These are phyloP conservation scores for Pseudocercospora fijiensis DNA, from an alignment of 2,329 filamentous ascomycete species.

Conservation along the genomic window DNA sequence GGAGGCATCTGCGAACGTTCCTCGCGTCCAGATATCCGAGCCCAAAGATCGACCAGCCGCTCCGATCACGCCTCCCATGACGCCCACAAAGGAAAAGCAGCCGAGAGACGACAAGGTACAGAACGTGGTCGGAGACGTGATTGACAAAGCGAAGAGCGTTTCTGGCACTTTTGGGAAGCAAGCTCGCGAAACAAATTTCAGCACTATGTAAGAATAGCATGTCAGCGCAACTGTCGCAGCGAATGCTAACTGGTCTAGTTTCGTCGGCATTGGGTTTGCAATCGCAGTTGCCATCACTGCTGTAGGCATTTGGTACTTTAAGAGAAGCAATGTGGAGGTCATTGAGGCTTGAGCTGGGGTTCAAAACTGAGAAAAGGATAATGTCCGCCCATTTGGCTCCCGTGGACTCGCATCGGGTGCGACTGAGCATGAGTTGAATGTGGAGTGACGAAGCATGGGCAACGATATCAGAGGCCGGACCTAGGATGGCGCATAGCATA, in stretches of 20 bases:
- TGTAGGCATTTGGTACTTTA: conserved; percentile 18
- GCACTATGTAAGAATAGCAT: conserved; percentile 8
- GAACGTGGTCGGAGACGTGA: conserved; percentile 14
- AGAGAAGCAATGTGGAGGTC: conserved; percentile 12
- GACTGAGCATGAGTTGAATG: background rate
- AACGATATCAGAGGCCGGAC: conserved; percentile 12
- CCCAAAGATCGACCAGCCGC: conserved; percentile 24
- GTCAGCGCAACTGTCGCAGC: background rate
- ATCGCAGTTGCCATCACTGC: conserved; percentile 19
- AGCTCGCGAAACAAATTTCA: conserved; percentile 4
- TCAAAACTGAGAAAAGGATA: background rate
- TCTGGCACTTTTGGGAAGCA: conserved; percentile 5
- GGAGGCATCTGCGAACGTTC: conserved; percentile 13
- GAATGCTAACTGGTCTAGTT: conserved; percentile 6
- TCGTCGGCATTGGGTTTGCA: conserved; percentile 18
- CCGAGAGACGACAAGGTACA: conserved; percentile 13
- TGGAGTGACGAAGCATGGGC: conserved; percentile 1
- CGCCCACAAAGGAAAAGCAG: conserved; percentile 32
- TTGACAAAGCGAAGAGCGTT: conserved; percentile 22
- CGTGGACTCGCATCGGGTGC: background rate
- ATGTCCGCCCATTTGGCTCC: background rate
- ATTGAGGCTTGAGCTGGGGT: conserved; percentile 13
- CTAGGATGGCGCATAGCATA: conserved; percentile 7
- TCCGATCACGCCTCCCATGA: conserved; percentile 39
- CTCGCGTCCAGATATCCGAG: conserved; percentile 16